These are phyloP conservation scores for Trebouxiophyceae sp. DNA, from an alignment of 163 green algal genomes.

Conservation along the genomic window DNA sequence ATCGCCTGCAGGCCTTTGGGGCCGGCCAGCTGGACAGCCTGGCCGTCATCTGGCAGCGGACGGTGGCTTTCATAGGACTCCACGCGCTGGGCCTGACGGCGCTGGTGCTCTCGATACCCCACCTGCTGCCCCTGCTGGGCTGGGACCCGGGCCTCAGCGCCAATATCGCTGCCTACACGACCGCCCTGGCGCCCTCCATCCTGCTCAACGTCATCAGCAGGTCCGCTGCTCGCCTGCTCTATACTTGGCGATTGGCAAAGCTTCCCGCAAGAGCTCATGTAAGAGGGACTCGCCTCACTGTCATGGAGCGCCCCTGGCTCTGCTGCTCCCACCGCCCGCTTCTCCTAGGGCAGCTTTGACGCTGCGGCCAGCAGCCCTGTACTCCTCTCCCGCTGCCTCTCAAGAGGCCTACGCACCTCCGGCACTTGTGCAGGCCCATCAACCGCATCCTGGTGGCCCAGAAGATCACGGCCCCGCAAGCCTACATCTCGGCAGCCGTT, in stretches of 20 bases:
- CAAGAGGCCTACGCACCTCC: no score
- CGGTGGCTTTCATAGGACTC: not conserved
- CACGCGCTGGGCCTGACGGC: not conserved
- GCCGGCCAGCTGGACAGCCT: not conserved
- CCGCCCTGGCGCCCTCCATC: not conserved
- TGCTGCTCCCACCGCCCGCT: no score
- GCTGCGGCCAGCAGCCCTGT: no score
- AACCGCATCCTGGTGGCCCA: not conserved
- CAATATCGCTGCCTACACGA: not conserved
- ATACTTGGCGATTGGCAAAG: no score
- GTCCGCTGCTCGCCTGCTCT: no score
- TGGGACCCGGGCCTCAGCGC: not conserved
- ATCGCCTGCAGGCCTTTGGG: not conserved
- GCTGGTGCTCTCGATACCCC: not conserved
- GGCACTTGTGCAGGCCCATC: not conserved
- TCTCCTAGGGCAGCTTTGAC: no score
- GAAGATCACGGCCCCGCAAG: not conserved
- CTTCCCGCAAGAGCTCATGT: no score
- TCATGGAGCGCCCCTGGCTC: no score
- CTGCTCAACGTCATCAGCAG: not conserved
- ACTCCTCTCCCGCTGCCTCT: no score
- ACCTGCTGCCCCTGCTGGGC: not conserved
- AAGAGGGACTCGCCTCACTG: no score
- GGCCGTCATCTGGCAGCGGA: not conserved
- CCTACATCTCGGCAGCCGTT: not conserved